These are phyloP conservation scores for Amphicarpaea edgeworthii DNA, from an alignment of 306 rosid genomes.

Conservation along the genomic window DNA sequence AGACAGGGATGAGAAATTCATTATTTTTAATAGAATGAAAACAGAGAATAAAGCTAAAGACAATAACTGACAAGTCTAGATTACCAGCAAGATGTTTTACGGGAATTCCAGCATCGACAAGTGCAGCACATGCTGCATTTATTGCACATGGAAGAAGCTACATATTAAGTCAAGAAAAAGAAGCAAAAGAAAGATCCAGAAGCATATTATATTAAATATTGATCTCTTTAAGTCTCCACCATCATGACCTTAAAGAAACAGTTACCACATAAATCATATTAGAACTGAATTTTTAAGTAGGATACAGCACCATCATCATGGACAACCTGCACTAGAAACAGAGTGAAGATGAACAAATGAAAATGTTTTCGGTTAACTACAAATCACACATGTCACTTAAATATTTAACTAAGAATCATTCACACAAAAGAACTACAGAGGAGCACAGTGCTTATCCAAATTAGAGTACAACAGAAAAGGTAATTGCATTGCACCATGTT, in stretches of 20 bases:
- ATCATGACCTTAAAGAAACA: conserved; percentile 23
- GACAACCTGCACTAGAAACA: conserved; percentile 79
- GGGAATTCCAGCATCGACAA: conserved; percentile 94
- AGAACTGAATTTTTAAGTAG: conserved; percentile 48
- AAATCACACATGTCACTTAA: neutral
- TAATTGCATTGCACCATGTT: neutral
- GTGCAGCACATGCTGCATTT: conserved; percentile 93
- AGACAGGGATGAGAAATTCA: conserved; percentile 50
- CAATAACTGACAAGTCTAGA: conserved; percentile 31
- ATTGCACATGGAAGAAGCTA: conserved; percentile 97
- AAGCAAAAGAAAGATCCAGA: conserved; percentile 34
- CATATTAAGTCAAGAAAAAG: conserved; percentile 60
- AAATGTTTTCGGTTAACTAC: neutral
- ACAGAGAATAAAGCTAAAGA: conserved; percentile 36
- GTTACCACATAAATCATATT: conserved; percentile 25
- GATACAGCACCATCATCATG: conserved; percentile 98
- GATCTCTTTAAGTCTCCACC: neutral
- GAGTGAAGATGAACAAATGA: conserved; percentile 21
- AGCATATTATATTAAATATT: conserved; percentile 31
- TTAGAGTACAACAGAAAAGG: neutral
- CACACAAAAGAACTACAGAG: neutral
- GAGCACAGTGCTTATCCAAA: neutral
- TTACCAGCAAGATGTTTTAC: conserved; percentile 94
- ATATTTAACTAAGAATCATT: neutral
- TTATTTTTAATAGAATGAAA: conserved; percentile 35